Evolutionary conservation across 257 asterid species (phyloP).

Genomic region (Petrea volubilis): DNA sequence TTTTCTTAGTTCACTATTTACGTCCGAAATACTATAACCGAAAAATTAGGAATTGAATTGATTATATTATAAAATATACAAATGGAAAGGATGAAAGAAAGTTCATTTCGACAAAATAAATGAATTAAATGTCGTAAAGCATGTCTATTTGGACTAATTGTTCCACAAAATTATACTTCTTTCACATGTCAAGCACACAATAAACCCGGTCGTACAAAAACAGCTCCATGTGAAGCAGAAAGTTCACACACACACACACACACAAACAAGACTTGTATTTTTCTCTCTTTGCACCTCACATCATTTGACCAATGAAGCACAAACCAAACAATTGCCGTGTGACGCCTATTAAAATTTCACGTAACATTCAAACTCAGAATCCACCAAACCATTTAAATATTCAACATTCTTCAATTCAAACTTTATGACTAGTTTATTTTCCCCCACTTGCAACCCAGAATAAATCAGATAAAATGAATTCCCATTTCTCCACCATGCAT

Average conservation of each 20-base stretch:
- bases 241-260: conserved; percentile 18
- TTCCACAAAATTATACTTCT: not conserved
- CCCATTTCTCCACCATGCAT: not conserved
- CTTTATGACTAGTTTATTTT: conserved; percentile 19
- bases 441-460: not conserved
- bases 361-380: conserved; percentile 20
- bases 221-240: conserved; percentile 27
- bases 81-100: too few species aligned
- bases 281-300: conserved; percentile 17
- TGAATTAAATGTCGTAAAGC: not conserved
- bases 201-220: conserved; percentile 25
- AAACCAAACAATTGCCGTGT: conserved; percentile 21
- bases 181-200: conserved; percentile 12
- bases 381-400: conserved; percentile 19
- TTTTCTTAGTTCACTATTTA: too few species aligned
- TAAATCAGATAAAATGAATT: not conserved
- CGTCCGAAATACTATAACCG: too few species aligned
- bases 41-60: too few species aligned
- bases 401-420: conserved; percentile 27
- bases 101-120: too few species aligned
- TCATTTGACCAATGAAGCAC: conserved; percentile 25
- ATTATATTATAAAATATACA: too few species aligned
- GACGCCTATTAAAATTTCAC: conserved; percentile 15
- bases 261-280: conserved; percentile 5
- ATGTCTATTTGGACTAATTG: not conserved